Percentiles rank a stretch among this genome's conserved stretches.
These are phyloP conservation scores for Poa annua DNA, from an alignment of 176 grass and related monocot genomes.

Conservation along the genomic window DNA sequence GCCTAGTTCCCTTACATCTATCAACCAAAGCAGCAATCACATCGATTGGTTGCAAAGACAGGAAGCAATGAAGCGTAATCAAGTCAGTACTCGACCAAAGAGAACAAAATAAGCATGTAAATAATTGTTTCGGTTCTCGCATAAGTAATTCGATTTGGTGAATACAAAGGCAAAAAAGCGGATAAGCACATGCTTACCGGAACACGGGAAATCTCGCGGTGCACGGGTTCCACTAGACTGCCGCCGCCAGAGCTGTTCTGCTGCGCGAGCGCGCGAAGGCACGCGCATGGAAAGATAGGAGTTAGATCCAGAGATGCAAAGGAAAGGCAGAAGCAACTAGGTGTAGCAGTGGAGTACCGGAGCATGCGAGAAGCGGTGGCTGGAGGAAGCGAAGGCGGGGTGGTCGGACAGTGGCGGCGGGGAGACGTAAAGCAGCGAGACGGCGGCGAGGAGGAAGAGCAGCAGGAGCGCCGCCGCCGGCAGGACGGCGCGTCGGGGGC, in stretches of 20 bases:
- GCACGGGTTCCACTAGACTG: constrained; percentile 14
- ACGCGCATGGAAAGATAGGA: not conserved
- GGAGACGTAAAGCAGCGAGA: constrained; percentile 62
- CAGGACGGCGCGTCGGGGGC: constrained; percentile 48
- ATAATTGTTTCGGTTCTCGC: not conserved
- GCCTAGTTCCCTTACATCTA: constrained; percentile 12
- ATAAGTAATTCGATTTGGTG: not conserved
- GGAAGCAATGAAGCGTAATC: not conserved
- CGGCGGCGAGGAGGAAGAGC: constrained; percentile 64
- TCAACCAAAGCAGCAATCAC: constrained; percentile 4
- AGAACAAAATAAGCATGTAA: not conserved
- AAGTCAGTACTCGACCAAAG: not conserved
- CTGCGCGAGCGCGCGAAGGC: constrained; percentile 31
- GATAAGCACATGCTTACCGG: constrained; percentile 48
- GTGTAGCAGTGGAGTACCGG: constrained; percentile 42
- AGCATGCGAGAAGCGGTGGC: constrained; percentile 31
- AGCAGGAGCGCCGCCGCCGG: constrained; percentile 57
- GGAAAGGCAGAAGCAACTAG: not conserved
- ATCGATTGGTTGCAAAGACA: not conserved
- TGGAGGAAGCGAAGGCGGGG: constrained; percentile 49
- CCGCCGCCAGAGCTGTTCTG: constrained; percentile 44
- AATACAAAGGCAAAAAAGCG: not conserved
- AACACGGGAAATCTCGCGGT: constrained; percentile 45
- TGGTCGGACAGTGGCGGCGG: constrained; percentile 72
- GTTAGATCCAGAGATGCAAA: constrained; percentile 27